phyloP scores from a whole-genome alignment of 192 early-diverging fungal genomes.

The Podila epicladia region DNA sequence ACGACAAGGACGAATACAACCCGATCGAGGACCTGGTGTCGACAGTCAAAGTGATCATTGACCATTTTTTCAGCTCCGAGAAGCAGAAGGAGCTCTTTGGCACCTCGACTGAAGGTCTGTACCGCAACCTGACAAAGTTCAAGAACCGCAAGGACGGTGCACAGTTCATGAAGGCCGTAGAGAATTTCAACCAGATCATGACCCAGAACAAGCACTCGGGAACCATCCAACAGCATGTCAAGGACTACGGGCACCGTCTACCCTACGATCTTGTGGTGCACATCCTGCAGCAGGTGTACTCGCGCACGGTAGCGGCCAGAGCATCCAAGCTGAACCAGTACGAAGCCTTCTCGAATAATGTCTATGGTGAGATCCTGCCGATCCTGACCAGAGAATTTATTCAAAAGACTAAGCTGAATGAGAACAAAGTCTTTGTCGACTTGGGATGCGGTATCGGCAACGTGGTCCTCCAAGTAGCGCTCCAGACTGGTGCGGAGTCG shows the following conservation, averaged over 20 bases:
- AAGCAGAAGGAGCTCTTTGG: slow-evolving; percentile 65
- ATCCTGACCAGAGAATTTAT: slow-evolving; percentile 89
- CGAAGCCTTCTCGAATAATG: slow-evolving; percentile 75
- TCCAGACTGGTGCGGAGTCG: slow-evolving; percentile 82
- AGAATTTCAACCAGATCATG: slow-evolving; percentile 76
- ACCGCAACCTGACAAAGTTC: slow-evolving; percentile 81
- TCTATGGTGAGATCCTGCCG: slow-evolving; percentile 95
- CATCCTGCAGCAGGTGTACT: slow-evolving; percentile 90
- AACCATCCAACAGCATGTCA: slow-evolving; percentile 21
- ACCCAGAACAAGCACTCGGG: slow-evolving; percentile 54
- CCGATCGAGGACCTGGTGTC: slow-evolving; percentile 84
- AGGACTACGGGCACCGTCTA: slow-evolving; percentile 45
- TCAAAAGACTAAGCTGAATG: slow-evolving; percentile 67
- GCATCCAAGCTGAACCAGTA: slow-evolving; percentile 41
- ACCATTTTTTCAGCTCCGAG: slow-evolving; percentile 64
- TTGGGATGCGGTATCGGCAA: slow-evolving; percentile 96
- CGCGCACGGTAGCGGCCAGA: slow-evolving; percentile 76
- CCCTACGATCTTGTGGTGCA: slow-evolving; percentile 81
- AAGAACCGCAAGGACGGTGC: slow-evolving; percentile 72
- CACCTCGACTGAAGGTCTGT: slow-evolving; percentile 69
- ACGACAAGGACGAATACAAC: slow-evolving; percentile 80
- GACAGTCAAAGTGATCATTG: slow-evolving; percentile 75
- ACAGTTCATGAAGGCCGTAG: slow-evolving; percentile 75
- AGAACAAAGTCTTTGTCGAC: slow-evolving; percentile 87
- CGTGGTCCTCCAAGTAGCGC: slow-evolving; percentile 95